These are phyloP conservation scores for Beauveria bassiana DNA, from an alignment of 2,329 filamentous ascomycete genomes.

Conservation along the genomic window DNA sequence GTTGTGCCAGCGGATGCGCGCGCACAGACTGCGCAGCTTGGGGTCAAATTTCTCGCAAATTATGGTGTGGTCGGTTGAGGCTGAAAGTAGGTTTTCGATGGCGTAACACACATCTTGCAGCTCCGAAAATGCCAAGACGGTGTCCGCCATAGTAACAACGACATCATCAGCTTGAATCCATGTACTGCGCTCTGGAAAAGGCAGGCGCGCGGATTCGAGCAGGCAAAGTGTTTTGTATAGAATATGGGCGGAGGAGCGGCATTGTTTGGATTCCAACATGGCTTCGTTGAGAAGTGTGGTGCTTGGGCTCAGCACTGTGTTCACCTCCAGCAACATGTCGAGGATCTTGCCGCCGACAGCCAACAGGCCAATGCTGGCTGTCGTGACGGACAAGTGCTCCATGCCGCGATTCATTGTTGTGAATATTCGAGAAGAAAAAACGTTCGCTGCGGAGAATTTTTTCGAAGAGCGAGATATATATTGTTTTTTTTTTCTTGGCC, in stretches of 20 bases:
- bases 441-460: neutral
- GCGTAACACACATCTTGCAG: slow-evolving; percentile 23
- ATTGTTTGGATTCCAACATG: slow-evolving; percentile 29
- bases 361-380: slow-evolving; percentile 29
- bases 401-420: slow-evolving; percentile 6
- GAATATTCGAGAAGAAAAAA: neutral
- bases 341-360: slow-evolving; percentile 27
- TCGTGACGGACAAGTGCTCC: slow-evolving; percentile 26
- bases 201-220: slow-evolving; percentile 25
- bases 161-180: slow-evolving; percentile 29
- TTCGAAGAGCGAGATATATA: neutral
- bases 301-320: slow-evolving; percentile 21
- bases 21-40: slow-evolving; percentile 23
- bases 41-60: slow-evolving; percentile 13
- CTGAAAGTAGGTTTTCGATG: slow-evolving; percentile 18
- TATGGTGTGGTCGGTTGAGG: slow-evolving; percentile 14
- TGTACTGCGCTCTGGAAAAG: slow-evolving; percentile 26
- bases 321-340: slow-evolving; percentile 28
- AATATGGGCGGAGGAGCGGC: slow-evolving; percentile 29
- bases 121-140: slow-evolving; percentile 28
- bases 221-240: slow-evolving; percentile 28
- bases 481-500: neutral
- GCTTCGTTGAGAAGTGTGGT: slow-evolving; percentile 23
- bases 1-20: slow-evolving; percentile 29
- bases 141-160: slow-evolving; percentile 28